These are phyloP conservation scores for Gamsiella multidivaricata DNA, from an alignment of 192 early-diverging fungal genomes.

Conservation along the genomic window DNA sequence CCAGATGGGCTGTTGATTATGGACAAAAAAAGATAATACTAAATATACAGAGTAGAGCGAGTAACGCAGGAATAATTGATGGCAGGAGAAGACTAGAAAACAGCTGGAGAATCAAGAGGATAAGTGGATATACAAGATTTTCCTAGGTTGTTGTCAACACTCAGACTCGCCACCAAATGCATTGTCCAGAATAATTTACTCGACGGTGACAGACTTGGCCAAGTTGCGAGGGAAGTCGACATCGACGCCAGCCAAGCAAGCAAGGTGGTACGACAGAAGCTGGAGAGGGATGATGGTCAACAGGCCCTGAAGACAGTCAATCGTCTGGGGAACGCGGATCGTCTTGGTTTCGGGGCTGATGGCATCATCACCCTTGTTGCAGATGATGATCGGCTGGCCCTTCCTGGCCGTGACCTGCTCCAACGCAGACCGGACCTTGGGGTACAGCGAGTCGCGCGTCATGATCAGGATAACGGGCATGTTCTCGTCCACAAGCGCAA, in stretches of 20 bases:
- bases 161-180: no score
- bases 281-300: conserved; percentile 96
- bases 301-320: conserved; percentile 95
- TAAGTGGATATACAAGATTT: conserved; percentile 12
- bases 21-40: not conserved
- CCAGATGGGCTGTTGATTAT: not conserved
- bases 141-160: not conserved
- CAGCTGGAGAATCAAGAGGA: conserved; percentile 8
- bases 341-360: conserved; percentile 75
- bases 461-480: conserved; percentile 98
- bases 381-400: conserved; percentile 96
- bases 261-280: conserved; percentile 96
- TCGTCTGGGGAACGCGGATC: conserved; percentile 92
- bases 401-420: conserved; percentile 97
- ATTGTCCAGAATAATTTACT: conserved; percentile 8
- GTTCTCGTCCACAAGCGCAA: conserved; percentile 97
- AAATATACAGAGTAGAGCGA: conserved; percentile 11
- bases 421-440: conserved; percentile 90
- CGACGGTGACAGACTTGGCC: conserved; percentile 74
- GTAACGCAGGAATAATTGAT: not conserved
- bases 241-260: conserved; percentile 92
- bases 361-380: conserved; percentile 87
- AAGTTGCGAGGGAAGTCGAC: conserved; percentile 97
- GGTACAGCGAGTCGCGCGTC: conserved; percentile 95
- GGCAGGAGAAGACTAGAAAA: not conserved